These are phyloP conservation scores for Metschnikowia cerradonensis DNA, from an alignment of 805 yeast genomes.

Conservation along the genomic window DNA sequence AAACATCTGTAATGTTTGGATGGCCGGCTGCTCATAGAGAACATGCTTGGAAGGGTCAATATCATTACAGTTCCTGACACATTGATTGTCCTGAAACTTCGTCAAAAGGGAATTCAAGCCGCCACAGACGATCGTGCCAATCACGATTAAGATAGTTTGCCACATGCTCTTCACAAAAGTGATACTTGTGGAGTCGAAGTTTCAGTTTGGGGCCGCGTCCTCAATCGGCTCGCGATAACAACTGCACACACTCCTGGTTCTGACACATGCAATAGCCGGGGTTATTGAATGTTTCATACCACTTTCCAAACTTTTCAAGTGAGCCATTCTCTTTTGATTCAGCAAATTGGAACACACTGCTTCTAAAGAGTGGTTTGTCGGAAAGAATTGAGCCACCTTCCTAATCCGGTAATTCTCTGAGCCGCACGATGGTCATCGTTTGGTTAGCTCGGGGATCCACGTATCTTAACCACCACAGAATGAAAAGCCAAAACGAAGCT, in stretches of 20 bases:
- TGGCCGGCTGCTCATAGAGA: slow-evolving; percentile 69
- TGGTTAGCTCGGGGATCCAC: background rate
- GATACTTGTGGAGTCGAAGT: background rate
- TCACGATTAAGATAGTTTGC: slow-evolving; percentile 18
- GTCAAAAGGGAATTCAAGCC: slow-evolving; percentile 70
- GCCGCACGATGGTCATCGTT: slow-evolving; percentile 25
- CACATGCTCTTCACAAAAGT: slow-evolving; percentile 8
- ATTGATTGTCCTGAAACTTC: slow-evolving; percentile 72
- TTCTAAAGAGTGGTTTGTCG: background rate
- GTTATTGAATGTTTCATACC: background rate
- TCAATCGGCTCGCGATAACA: slow-evolving; percentile 2
- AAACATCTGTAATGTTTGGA: slow-evolving; percentile 80
- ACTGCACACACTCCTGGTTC: background rate
- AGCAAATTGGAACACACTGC: too few species aligned
- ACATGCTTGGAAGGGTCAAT: slow-evolving; percentile 41
- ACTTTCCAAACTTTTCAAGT: background rate
- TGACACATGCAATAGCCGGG: background rate
- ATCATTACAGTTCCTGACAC: slow-evolving; percentile 52
- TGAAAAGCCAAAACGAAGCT: background rate
- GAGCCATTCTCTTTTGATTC: background rate
- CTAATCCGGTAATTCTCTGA: slow-evolving; percentile 8
- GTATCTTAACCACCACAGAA: background rate
- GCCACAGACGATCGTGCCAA: slow-evolving; percentile 64
- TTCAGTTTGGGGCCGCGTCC: slow-evolving; percentile 2
- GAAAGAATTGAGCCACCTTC: background rate